Base-by-base conservation (phyloP, 306 rosid genomes). In the Canavalia ensiformis region DNA sequence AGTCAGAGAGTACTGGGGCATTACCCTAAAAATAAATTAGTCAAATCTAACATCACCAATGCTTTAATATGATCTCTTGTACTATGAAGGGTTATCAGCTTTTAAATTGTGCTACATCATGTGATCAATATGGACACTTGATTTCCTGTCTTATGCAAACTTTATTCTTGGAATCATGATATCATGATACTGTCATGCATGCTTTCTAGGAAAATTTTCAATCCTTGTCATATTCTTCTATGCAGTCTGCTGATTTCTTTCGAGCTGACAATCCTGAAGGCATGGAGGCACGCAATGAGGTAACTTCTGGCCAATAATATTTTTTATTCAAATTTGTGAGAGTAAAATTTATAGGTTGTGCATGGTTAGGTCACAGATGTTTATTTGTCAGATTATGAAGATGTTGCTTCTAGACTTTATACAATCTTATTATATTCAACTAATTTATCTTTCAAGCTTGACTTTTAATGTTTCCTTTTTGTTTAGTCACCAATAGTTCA, bases 261-360 rank as follows among this genome's bases (percentile, higher is more conserved):
- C 90, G 99, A 84, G 91, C 98, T 74, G 99, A 95, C 91, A 95
- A 95, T 86, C 90, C 96, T 31, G 94, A 93, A 90, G 99, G 99
- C 79, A 81, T 95, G 68, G 98, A 93, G 79, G 97, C 99, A 54
- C 98, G 99, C 47, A 92, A 95, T 65, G 98, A 93, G 98, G 99
- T 93, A 86, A 85, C 62, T 85, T 34, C 72, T 57, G 68, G 42
- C 68, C 52, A 76, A 67, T 69, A 63, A 33, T 56, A 10, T 56
- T 81, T 50, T 73, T 82, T 11, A 56, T 74, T 82, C 56, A 57
- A 28, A 54, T 59, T 70, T 18, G 54, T 34, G 35, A 6, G 64
- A 31, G 47, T 47, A 52, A 66, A 74, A 56, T 79, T 33, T 69
- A 9, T 47, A 29, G 70, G 46, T 41, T 72, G 47, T 8, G 9